Evolutionary conservation across 805 yeast genomes (phyloP).

Genomic region (Yarrowia yakushimensis): DNA sequence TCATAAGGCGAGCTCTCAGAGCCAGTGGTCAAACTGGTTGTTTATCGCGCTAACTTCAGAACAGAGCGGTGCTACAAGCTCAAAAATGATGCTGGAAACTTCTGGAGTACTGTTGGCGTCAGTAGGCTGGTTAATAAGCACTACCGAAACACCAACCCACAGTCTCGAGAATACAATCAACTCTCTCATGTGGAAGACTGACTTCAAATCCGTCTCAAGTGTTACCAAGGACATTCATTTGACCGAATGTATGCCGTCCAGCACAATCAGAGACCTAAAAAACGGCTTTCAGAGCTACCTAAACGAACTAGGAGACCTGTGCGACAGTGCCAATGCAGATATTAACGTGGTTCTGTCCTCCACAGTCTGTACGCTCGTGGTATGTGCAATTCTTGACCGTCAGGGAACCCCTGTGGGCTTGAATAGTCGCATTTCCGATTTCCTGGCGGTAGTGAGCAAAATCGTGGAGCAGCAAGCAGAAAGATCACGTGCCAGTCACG

Average conservation of each 20-base stretch:
- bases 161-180: background rate
- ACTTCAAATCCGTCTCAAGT: background rate
- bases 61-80: background rate
- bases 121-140: background rate
- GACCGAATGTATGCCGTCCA: background rate
- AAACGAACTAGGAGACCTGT: background rate
- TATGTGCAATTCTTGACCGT: background rate
- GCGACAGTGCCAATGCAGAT: background rate
- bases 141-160: background rate
- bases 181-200: background rate
- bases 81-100: background rate
- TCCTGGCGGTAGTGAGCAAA: background rate
- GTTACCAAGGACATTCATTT: background rate
- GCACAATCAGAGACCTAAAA: background rate
- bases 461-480: background rate
- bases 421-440: conserved; percentile 1
- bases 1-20: background rate
- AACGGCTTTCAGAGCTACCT: background rate
- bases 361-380: background rate
- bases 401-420: background rate
- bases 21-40: background rate
- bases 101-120: background rate
- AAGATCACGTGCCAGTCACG: background rate
- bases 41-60: background rate
- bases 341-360: background rate